These are phyloP conservation scores for Pseudogymnoascus sp. DNA, from an alignment of 2,329 filamentous ascomycete species.

Conservation along the genomic window DNA sequence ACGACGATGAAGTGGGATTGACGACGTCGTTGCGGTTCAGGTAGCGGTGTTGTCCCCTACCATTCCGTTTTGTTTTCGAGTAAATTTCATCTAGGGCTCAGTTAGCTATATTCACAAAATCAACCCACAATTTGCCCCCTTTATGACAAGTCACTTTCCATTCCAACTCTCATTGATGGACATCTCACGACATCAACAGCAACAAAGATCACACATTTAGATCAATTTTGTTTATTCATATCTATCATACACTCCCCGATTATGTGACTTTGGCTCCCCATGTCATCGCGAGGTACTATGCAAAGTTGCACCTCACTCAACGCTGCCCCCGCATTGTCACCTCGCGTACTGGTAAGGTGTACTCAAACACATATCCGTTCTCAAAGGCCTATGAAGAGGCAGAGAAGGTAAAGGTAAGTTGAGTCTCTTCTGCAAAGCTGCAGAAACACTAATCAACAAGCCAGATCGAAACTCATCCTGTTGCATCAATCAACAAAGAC, in stretches of 20 bases:
- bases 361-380: neutral
- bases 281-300: neutral
- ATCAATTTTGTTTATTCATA: neutral
- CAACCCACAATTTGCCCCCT: no score
- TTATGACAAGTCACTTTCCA: neutral
- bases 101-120: neutral
- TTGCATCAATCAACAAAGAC: neutral
- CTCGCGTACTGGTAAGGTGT: neutral
- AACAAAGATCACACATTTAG: neutral
- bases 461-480: neutral
- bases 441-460: slow-evolving; percentile 3
- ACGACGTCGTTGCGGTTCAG: neutral
- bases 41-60: neutral
- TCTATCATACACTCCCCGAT: slow-evolving; percentile 2
- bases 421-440: neutral
- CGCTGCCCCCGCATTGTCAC: neutral
- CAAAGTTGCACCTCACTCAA: neutral
- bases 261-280: slow-evolving; percentile 1
- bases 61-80: neutral
- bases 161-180: neutral
- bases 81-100: neutral
- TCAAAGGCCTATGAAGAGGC: neutral
- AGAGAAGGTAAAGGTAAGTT: neutral
- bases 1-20: neutral
- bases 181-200: neutral